Conservation (phyloP, 208 protist genomes). For the Crithidia acanthocephali region DNA sequence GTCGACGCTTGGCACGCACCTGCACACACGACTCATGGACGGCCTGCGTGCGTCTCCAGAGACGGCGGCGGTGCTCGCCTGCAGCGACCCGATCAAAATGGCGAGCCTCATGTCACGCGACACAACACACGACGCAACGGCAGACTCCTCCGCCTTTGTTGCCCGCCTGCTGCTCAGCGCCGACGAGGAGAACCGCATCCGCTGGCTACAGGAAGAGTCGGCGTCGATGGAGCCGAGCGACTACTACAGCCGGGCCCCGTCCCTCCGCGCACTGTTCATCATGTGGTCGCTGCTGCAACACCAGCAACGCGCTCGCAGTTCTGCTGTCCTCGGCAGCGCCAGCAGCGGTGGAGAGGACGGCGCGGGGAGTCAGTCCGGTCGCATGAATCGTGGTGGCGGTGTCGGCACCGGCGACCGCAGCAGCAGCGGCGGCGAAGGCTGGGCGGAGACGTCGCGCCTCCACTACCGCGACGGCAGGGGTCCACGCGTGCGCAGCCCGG, state of each 20-base stretch:
- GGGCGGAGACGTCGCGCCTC: not conserved
- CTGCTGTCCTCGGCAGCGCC: not conserved
- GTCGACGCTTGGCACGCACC: conserved; percentile 17
- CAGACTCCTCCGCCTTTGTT: conserved; percentile 36
- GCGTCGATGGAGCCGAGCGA: conserved; percentile 28
- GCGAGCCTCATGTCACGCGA: conserved; percentile 1
- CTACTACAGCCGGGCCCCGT: conserved; percentile 68
- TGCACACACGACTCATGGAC: conserved; percentile 42
- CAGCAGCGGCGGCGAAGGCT: not conserved
- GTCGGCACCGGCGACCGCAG: not conserved
- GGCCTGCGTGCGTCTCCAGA: not conserved
- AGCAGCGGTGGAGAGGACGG: no score
- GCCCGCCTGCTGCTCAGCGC: conserved; percentile 61
- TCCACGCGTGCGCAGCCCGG: conserved; percentile 12
- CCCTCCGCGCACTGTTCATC: conserved; percentile 74
- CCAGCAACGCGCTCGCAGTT: conserved; percentile 17
- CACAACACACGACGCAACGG: not conserved
- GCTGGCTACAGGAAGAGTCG: conserved; percentile 78
- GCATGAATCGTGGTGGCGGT: no score
- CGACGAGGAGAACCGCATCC: conserved; percentile 78
- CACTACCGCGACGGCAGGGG: conserved; percentile 6
- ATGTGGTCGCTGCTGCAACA: conserved; percentile 46
- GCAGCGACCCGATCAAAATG: conserved; percentile 19
- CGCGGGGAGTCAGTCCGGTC: no score
- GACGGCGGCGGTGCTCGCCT: conserved; percentile 19